phyloP scores from a whole-genome alignment of 257 asterid genomes.

The Scutellaria barbata region DNA sequence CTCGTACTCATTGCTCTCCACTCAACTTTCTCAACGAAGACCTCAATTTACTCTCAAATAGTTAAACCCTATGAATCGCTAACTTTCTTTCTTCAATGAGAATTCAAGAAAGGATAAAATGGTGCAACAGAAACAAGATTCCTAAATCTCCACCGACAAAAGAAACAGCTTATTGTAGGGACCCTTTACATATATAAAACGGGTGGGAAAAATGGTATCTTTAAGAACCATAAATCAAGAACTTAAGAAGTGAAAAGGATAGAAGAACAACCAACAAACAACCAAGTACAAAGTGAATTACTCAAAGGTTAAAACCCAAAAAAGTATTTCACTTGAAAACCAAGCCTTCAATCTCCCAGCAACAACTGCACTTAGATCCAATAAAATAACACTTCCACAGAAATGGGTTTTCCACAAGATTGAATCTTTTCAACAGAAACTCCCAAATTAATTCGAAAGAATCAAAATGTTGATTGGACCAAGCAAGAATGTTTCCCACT shows the following conservation, averaged over 20 bases:
- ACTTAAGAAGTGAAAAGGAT: slow-evolving; percentile 11
- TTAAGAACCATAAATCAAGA: slow-evolving; percentile 42
- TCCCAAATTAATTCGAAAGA: slow-evolving; percentile 18
- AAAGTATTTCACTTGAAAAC: slow-evolving; percentile 31
- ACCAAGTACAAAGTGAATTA: neutral
- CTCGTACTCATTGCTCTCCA: slow-evolving; percentile 47
- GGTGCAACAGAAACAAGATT: slow-evolving; percentile 19
- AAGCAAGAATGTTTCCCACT: slow-evolving; percentile 32
- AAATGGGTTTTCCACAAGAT: slow-evolving; percentile 45
- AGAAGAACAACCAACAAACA: slow-evolving; percentile 17
- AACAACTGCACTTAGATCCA: slow-evolving; percentile 41
- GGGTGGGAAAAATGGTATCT: slow-evolving; percentile 23
- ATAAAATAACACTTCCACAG: slow-evolving; percentile 28
- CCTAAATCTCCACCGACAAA: slow-evolving; percentile 47
- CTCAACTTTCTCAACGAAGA: slow-evolving; percentile 5
- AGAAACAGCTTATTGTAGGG: slow-evolving; percentile 27
- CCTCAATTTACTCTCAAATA: slow-evolving; percentile 6
- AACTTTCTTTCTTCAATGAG: slow-evolving; percentile 24
- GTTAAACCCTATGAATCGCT: slow-evolving; percentile 22
- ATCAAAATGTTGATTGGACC: slow-evolving; percentile 30
- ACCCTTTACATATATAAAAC: slow-evolving; percentile 30
- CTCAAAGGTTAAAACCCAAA: slow-evolving; percentile 2
- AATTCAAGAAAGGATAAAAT: slow-evolving; percentile 13
- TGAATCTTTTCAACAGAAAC: slow-evolving; percentile 38
- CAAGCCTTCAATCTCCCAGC: slow-evolving; percentile 33